phyloP scores from a whole-genome alignment of 805 yeast genomes.

The Diddensiella transvaalensis region DNA sequence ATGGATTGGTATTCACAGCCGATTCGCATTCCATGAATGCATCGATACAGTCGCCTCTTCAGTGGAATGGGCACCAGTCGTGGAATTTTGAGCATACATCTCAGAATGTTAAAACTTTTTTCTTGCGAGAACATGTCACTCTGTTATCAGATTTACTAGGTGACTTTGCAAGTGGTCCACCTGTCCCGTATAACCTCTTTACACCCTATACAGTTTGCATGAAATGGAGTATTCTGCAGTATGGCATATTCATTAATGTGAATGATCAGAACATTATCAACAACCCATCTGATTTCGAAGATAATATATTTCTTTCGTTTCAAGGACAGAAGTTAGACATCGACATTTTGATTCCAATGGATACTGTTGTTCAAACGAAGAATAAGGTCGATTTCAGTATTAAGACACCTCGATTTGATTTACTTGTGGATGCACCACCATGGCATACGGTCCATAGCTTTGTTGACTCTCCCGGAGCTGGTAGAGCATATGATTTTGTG shows the following conservation, averaged over 20 bases:
- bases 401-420: conserved; percentile 51
- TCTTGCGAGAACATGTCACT: conserved; percentile 78
- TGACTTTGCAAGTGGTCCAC: conserved; percentile 71
- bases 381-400: conserved; percentile 24
- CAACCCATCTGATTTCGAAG: conserved; percentile 79
- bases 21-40: conserved; percentile 52
- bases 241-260: conserved; percentile 67
- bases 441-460: conserved; percentile 88
- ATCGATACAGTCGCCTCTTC: conserved; percentile 64
- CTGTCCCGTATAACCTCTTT: conserved; percentile 66
- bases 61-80: conserved; percentile 74
- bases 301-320: conserved; percentile 71
- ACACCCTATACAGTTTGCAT: conserved; percentile 65
- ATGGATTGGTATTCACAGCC: conserved; percentile 69
- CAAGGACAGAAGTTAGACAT: conserved; percentile 57
- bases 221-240: conserved; percentile 54
- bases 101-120: conserved; percentile 51
- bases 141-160: conserved; percentile 65
- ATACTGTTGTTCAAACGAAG: conserved; percentile 32
- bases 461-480: conserved; percentile 58
- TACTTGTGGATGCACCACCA: conserved; percentile 74
- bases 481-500: conserved; percentile 58
- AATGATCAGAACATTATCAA: conserved; percentile 87
- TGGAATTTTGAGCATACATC: conserved; percentile 64
- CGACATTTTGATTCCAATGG: conserved; percentile 55